Conservation (phyloP, 768 basidiomycete species). For the Lyophyllum decastes region DNA sequence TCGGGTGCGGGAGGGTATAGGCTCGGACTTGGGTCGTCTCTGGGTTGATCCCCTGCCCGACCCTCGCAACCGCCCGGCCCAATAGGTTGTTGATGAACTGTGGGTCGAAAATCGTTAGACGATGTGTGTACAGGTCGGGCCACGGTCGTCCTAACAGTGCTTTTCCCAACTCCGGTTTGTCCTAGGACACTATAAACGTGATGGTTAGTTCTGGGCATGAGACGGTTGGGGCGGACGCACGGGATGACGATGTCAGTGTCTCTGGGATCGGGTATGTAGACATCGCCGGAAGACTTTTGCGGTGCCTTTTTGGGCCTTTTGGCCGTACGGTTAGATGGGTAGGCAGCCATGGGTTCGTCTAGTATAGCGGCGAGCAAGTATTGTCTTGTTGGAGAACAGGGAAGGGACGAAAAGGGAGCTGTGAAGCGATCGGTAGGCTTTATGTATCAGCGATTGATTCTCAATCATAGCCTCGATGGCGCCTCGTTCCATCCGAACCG, state of each 20-base stretch:
- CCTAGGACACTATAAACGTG: neutral
- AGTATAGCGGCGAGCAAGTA: neutral
- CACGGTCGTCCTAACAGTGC: neutral
- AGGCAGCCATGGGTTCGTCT: neutral
- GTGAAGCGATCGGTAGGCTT: too few species aligned
- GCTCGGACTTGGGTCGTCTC: neutral
- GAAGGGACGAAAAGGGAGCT: neutral
- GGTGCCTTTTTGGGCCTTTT: neutral
- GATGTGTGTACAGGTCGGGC: neutral
- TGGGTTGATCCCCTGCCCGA: neutral
- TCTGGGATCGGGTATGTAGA: neutral
- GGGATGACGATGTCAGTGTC: neutral
- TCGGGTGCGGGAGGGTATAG: neutral
- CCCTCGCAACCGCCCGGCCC: neutral
- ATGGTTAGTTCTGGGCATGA: too few species aligned
- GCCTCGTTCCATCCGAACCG: neutral
- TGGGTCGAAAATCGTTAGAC: neutral
- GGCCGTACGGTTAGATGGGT: neutral
- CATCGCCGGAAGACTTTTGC: neutral
- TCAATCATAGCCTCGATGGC: neutral
- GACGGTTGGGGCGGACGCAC: neutral
- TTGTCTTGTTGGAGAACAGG: neutral
- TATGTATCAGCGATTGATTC: too few species aligned
- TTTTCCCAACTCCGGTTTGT: neutral
- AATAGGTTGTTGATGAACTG: constrained; percentile 1